These are phyloP conservation scores for Lojkania enalia DNA, from an alignment of 2,329 filamentous ascomycete genomes.

Conservation along the genomic window DNA sequence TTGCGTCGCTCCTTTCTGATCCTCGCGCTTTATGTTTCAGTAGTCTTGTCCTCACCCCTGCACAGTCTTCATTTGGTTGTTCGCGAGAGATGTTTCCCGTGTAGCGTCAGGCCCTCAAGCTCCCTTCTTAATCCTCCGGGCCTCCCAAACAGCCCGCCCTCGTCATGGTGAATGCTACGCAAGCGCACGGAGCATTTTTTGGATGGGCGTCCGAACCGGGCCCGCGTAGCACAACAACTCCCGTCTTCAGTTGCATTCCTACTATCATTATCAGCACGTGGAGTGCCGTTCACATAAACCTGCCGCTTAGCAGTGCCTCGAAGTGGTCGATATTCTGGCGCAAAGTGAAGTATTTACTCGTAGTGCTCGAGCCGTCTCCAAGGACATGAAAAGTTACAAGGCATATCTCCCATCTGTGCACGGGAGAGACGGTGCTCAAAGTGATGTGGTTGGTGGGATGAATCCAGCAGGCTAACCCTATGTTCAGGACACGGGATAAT, in stretches of 20 bases:
- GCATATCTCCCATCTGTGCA: too few species aligned
- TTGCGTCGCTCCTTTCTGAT: background rate
- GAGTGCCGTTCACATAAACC: constrained; percentile 8
- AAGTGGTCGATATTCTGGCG: background rate
- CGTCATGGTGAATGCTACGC: constrained; percentile 3
- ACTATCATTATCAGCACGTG: constrained; percentile 13
- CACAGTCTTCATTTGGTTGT: background rate
- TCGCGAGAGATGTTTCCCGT: background rate
- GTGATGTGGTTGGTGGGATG: background rate
- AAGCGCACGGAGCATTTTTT: background rate
- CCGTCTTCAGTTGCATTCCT: constrained; percentile 10
- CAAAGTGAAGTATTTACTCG: too few species aligned
- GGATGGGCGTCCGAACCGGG: constrained; percentile 9
- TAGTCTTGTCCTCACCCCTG: background rate
- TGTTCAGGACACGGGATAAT: background rate
- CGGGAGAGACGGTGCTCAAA: too few species aligned
- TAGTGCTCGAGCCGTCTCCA: background rate
- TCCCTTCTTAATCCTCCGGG: background rate
- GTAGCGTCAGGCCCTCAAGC: background rate
- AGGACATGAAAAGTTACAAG: background rate
- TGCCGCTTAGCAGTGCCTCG: background rate
- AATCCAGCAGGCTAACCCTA: background rate
- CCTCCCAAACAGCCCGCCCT: background rate
- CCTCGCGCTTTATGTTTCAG: background rate
- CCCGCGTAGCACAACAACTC: constrained; percentile 10